phyloP scores from a whole-genome alignment of 108 stramenopile genomes.

The Cylindrotheca fusiformis region DNA sequence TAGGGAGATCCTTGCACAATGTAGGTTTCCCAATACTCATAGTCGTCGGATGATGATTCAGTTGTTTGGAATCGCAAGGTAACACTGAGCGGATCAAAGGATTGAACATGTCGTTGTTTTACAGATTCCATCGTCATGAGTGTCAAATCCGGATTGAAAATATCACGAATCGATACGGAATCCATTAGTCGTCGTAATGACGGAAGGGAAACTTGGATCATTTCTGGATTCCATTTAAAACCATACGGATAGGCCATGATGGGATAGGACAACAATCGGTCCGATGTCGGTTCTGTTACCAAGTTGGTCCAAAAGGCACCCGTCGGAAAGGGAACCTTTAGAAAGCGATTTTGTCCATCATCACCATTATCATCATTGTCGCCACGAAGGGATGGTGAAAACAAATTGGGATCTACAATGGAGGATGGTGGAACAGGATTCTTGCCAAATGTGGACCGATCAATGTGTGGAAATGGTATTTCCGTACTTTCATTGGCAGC shows the following conservation, averaged over 20 bases:
- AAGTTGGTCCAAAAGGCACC: slow-evolving; percentile 87
- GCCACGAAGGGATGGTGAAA: background rate
- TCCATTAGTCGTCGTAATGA: slow-evolving; percentile 44
- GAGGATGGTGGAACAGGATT: background rate
- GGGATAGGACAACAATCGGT: slow-evolving; percentile 58
- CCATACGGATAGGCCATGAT: slow-evolving; percentile 74
- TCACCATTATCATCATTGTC: too few species aligned
- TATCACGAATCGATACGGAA: slow-evolving; percentile 43
- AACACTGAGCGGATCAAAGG: slow-evolving; percentile 73
- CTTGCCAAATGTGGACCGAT: background rate
- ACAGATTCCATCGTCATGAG: slow-evolving; percentile 42
- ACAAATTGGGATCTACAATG: background rate
- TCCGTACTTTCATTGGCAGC: background rate
- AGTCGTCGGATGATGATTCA: slow-evolving; percentile 11
- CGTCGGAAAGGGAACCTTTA: slow-evolving; percentile 63
- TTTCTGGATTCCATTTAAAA: slow-evolving; percentile 61
- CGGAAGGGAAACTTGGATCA: slow-evolving; percentile 65
- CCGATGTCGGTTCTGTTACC: slow-evolving; percentile 40
- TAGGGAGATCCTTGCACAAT: slow-evolving; percentile 80
- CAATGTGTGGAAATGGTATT: background rate
- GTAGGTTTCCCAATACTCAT: slow-evolving; percentile 55
- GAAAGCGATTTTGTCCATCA: background rate
- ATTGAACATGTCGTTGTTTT: slow-evolving; percentile 40
- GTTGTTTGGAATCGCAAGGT: slow-evolving; percentile 54
- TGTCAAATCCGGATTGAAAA: slow-evolving; percentile 62